A percentile compares a stretch with the other conserved stretches of the same genome.
Conservation (phyloP, 768 basidiomycete genomes). For the Hygrophoropsis aurantiaca region DNA sequence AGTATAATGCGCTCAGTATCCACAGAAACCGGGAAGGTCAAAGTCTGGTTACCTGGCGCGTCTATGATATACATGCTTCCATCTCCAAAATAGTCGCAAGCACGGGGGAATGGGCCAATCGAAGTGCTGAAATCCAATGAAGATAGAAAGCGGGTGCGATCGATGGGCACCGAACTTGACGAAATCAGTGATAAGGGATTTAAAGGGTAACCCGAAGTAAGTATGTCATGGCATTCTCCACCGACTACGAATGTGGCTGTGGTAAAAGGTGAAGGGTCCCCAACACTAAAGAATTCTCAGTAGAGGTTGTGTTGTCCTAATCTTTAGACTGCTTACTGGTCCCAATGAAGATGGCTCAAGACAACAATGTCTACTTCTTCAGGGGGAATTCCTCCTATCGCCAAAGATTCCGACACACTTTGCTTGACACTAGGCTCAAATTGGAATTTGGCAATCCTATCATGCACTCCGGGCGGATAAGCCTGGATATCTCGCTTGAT, state of each 20-base stretch:
- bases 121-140: slow-evolving; percentile 32
- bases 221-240: slow-evolving; percentile 31
- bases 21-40: background rate
- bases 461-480: slow-evolving; percentile 34
- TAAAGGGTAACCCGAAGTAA: slow-evolving; percentile 42
- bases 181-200: slow-evolving; percentile 34
- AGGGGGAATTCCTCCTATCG: slow-evolving; percentile 47
- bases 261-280: slow-evolving; percentile 45
- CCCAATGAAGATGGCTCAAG: slow-evolving; percentile 56
- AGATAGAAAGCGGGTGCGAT: slow-evolving; percentile 39
- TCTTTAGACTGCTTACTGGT: slow-evolving; percentile 28
- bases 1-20: background rate
- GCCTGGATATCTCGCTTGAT: slow-evolving; percentile 47
- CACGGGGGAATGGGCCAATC: slow-evolving; percentile 50
- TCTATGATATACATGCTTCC: slow-evolving; percentile 60
- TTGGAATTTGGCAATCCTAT: slow-evolving; percentile 26
- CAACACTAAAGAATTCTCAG: slow-evolving; percentile 28
- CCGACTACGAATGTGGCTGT: slow-evolving; percentile 50
- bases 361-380: slow-evolving; percentile 44
- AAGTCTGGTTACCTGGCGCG: slow-evolving; percentile 35
- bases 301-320: background rate
- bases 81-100: slow-evolving; percentile 55
- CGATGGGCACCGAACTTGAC: slow-evolving; percentile 36
- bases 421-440: slow-evolving; percentile 21
- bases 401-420: slow-evolving; percentile 47